Evolutionary conservation across 352 stramenopile species (phyloP).

Genomic region (Phytopythium sindhum): DNA sequence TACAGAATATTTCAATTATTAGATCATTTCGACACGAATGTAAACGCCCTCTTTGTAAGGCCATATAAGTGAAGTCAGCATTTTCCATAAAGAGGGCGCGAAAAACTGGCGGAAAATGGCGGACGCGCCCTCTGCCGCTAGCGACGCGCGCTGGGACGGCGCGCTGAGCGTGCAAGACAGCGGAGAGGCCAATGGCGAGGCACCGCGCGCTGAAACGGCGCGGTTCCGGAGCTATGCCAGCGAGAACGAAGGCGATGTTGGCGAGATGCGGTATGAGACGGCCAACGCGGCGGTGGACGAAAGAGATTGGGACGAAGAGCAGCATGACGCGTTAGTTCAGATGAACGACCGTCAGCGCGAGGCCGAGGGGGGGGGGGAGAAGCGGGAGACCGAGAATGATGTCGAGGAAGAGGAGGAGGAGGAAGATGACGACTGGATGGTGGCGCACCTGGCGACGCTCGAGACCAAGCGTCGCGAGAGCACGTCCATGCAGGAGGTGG

Average conservation of each 20-base stretch:
- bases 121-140: background rate
- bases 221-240: background rate
- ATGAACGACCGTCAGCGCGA: background rate
- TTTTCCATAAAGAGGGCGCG: too few species aligned
- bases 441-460: slow-evolving; percentile 16
- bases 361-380: background rate
- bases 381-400: slow-evolving; percentile 1
- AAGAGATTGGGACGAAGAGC: background rate
- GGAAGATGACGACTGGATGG: slow-evolving; percentile 31
- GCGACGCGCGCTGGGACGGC: background rate
- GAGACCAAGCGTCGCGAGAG: slow-evolving; percentile 6
- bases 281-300: background rate
- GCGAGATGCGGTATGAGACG: background rate
- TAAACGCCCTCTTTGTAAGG: too few species aligned
- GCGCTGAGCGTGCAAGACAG: background rate
- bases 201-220: background rate
- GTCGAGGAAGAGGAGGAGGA: slow-evolving; percentile 27
- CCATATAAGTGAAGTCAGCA: too few species aligned
- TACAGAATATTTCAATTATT: too few species aligned
- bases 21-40: too few species aligned
- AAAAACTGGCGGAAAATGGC: background rate
- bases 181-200: background rate
- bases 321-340: background rate
- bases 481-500: slow-evolving; percentile 31
- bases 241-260: background rate